phyloP scores from a whole-genome alignment of 306 rosid genomes.

The Cyclanthera cordifolia region DNA sequence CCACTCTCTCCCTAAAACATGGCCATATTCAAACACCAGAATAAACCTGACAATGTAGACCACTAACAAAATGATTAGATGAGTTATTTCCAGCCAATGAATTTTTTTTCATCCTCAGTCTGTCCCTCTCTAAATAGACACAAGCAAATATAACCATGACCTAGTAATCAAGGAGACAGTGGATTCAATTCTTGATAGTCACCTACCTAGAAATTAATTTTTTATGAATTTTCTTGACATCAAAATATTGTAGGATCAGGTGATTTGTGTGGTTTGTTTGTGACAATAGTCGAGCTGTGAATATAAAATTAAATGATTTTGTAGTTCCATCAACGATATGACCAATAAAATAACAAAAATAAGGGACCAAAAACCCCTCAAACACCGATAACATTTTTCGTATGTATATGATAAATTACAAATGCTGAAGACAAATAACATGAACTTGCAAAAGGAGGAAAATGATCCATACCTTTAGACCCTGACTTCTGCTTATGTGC shows the following conservation, averaged over 20 bases:
- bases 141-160: no score
- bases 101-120: not conserved
- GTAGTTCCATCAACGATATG: not conserved
- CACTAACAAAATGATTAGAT: not conserved
- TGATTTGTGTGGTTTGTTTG: no score
- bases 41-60: not conserved
- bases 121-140: not conserved
- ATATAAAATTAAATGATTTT: not conserved
- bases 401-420: not conserved
- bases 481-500: conserved; percentile 18
- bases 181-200: no score
- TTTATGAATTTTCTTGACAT: no score
- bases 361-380: not conserved
- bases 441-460: no score
- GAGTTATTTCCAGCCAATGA: not conserved
- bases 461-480: conserved; percentile 21
- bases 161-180: no score
- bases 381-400: not conserved
- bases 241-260: no score
- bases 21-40: not conserved
- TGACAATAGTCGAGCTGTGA: no score
- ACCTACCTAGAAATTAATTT: no score
- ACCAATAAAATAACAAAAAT: not conserved
- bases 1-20: not conserved
- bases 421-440: not conserved